These are phyloP conservation scores for Ulmus americana DNA, from an alignment of 331 rosid species.

Conservation along the genomic window DNA sequence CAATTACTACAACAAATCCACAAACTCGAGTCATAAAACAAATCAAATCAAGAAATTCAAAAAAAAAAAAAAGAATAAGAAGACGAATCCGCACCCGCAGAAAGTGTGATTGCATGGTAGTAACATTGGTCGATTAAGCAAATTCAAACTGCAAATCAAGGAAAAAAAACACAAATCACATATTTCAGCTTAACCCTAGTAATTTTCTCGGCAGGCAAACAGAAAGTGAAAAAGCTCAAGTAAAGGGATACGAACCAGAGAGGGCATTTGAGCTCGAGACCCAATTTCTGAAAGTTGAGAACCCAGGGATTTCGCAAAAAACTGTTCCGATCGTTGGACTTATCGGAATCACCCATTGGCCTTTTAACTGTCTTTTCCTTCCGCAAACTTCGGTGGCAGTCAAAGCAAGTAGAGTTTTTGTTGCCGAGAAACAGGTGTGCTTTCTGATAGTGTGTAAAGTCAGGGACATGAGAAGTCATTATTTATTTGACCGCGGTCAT, in stretches of 20 bases:
- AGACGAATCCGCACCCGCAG: constrained; percentile 54
- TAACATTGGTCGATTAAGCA: constrained; percentile 50
- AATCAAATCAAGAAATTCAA: not conserved
- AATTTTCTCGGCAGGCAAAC: not conserved
- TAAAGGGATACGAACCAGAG: constrained; percentile 48
- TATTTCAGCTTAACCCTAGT: not conserved
- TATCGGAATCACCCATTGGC: too few species aligned
- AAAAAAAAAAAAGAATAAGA: not conserved
- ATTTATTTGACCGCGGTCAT: too few species aligned
- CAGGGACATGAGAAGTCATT: too few species aligned
- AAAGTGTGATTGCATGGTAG: constrained; percentile 83
- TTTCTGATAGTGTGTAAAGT: too few species aligned
- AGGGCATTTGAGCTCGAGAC: constrained; percentile 88
- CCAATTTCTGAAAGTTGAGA: constrained; percentile 69
- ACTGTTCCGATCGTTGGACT: too few species aligned
- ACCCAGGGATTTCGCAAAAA: constrained; percentile 50
- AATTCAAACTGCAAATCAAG: constrained; percentile 51
- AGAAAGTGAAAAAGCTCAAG: not conserved
- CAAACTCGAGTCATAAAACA: too few species aligned
- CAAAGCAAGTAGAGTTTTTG: too few species aligned
- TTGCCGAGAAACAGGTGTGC: too few species aligned
- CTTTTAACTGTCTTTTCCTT: too few species aligned
- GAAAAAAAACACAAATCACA: not conserved
- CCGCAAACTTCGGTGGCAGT: too few species aligned
- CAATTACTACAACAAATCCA: constrained; percentile 42